Percentiles rank a stretch among this genome's conserved stretches.
Evolutionary conservation across 2,329 filamentous ascomycete genomes (phyloP).

Genomic region (Talaromyces sp.): DNA sequence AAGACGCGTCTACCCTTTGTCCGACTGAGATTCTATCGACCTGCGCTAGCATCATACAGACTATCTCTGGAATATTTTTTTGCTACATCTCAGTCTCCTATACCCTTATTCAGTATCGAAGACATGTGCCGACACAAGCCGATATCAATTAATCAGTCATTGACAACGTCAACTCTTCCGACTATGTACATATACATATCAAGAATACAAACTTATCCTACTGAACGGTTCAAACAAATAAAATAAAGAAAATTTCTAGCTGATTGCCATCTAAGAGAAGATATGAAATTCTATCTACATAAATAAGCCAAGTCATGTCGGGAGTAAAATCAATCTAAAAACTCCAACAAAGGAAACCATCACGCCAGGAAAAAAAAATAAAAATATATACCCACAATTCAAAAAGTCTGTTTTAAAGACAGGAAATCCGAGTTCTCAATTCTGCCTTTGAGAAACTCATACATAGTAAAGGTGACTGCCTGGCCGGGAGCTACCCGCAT

Average conservation of each 20-base stretch:
- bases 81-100: not conserved
- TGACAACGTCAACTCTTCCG: not conserved
- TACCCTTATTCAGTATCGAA: not conserved
- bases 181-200: not conserved
- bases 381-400: not conserved
- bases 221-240: not conserved
- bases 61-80: not conserved
- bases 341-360: not conserved
- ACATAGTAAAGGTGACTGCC: constrained; percentile 70
- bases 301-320: no score
- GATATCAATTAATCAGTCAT: not conserved
- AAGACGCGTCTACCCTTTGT: not conserved
- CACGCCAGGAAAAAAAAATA: not conserved
- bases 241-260: not conserved
- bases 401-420: not conserved
- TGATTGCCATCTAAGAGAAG: not conserved
- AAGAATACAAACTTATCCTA: not conserved
- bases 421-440: constrained; percentile 44
- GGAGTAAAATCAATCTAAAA: not conserved
- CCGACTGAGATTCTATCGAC: not conserved
- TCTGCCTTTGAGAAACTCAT: constrained; percentile 69
- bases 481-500: constrained; percentile 97
- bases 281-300: not conserved
- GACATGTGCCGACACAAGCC: not conserved
- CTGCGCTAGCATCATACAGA: not conserved